Percentiles rank a stretch among this genome's conserved stretches.
These are phyloP conservation scores for Xanthoceras sorbifolium DNA, from an alignment of 345 rosid genomes.

Conservation along the genomic window DNA sequence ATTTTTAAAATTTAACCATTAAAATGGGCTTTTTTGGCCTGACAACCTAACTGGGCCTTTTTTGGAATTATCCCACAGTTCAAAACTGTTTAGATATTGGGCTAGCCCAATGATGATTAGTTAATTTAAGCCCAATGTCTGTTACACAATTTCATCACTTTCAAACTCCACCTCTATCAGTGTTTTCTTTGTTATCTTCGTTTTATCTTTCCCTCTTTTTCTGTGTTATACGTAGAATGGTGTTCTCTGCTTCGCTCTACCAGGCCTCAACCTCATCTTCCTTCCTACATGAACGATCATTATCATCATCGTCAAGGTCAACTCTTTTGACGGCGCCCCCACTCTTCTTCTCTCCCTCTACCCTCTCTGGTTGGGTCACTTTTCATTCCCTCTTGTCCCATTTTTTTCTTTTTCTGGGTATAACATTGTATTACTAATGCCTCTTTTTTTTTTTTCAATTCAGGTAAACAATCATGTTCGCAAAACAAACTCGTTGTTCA, in stretches of 20 bases:
- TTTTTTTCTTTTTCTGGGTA: background rate
- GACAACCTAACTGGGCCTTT: no score
- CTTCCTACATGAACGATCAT: slow-evolving; percentile 30
- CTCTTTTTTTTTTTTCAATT: background rate
- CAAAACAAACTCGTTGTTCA: slow-evolving; percentile 36
- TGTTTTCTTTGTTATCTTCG: background rate
- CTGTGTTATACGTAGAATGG: slow-evolving; percentile 34
- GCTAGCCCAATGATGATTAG: no score
- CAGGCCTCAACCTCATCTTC: slow-evolving; percentile 36
- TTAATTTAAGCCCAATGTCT: no score
- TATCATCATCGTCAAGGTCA: slow-evolving; percentile 32
- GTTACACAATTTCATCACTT: no score
- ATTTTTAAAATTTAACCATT: no score
- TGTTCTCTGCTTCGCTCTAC: slow-evolving; percentile 43
- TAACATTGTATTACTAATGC: slow-evolving; percentile 7
- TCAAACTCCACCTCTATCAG: no score
- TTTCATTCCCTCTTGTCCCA: background rate
- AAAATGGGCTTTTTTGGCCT: no score
- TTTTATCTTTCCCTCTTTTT: background rate
- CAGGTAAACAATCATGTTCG: slow-evolving; percentile 33
- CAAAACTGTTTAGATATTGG: no score
- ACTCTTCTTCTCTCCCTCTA: slow-evolving; percentile 38
- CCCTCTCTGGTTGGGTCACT: slow-evolving; percentile 41
- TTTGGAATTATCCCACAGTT: no score
- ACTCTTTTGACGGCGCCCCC: slow-evolving; percentile 38